These are phyloP conservation scores for Solidago caesia DNA, from an alignment of 129 eudicot species.

Conservation along the genomic window DNA sequence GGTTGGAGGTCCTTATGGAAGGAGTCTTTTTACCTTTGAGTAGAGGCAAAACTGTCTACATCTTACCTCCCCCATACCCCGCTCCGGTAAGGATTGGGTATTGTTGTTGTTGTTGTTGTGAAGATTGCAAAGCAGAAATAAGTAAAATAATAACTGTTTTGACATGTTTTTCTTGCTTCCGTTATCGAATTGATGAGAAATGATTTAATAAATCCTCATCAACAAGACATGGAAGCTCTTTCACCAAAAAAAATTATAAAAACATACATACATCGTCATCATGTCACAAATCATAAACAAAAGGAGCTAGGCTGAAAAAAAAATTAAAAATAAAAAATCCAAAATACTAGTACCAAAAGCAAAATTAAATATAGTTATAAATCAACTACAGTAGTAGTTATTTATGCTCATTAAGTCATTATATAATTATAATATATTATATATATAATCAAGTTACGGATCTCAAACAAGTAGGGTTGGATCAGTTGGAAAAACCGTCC, in stretches of 20 bases:
- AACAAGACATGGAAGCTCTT: conserved; percentile 41
- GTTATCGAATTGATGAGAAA: conserved; percentile 38
- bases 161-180: conserved; percentile 25
- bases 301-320: too few relatives aligned
- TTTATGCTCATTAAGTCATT: not conserved
- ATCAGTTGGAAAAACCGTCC: too few relatives aligned
- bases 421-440: too few relatives aligned
- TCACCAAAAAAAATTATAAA: not conserved
- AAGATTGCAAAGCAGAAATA: conserved; percentile 24
- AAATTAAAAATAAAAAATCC: not conserved
- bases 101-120: too few relatives aligned
- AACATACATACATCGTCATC: not conserved
- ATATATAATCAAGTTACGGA: too few relatives aligned
- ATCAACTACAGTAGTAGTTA: not conserved
- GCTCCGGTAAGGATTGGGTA: too few relatives aligned
- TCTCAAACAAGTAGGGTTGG: too few relatives aligned
- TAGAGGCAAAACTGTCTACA: too few relatives aligned
- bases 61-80: too few relatives aligned
- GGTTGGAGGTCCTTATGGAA: too few relatives aligned
- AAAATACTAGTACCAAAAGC: not conserved
- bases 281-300: not conserved
- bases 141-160: conserved; percentile 9
- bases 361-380: not conserved
- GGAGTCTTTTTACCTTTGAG: too few relatives aligned
- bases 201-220: conserved; percentile 24